phyloP scores from a whole-genome alignment of 2,329 filamentous ascomycete genomes.

The Zalaria sp. region DNA sequence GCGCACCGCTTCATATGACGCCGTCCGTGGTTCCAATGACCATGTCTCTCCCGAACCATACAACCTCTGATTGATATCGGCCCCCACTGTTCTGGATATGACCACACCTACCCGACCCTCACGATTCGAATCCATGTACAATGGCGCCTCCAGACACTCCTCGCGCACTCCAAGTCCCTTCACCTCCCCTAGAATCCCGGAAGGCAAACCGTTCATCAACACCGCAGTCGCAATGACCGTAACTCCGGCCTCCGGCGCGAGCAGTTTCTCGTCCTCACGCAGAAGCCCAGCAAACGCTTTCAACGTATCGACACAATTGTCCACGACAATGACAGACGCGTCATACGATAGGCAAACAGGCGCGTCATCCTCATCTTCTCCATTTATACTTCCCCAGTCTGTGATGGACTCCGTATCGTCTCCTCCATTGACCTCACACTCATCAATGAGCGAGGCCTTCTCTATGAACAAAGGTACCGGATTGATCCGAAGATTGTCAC shows the following conservation, averaged over 20 bases:
- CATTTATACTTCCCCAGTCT: slow-evolving; percentile 8
- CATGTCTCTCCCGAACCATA: too few relatives aligned
- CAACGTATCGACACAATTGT: slow-evolving; percentile 21
- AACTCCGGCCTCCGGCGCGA: slow-evolving; percentile 14
- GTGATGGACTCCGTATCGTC: slow-evolving; percentile 6
- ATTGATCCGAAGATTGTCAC: slow-evolving; percentile 75
- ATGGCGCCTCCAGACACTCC: background rate
- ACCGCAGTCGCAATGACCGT: slow-evolving; percentile 9
- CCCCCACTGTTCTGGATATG: background rate
- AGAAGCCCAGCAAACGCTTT: slow-evolving; percentile 25
- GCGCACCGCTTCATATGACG: too few relatives aligned
- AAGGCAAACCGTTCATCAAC: background rate
- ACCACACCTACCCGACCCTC: background rate
- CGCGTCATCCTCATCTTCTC: slow-evolving; percentile 3
- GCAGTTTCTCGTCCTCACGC: slow-evolving; percentile 21
- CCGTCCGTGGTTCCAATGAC: too few relatives aligned
- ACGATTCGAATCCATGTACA: background rate
- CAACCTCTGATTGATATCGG: too few relatives aligned
- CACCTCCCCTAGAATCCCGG: background rate
- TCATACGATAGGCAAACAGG: slow-evolving; percentile 7
- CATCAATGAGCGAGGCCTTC: slow-evolving; percentile 8
- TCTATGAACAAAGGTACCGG: slow-evolving; percentile 24
- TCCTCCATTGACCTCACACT: slow-evolving; percentile 5
- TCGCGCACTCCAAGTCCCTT: background rate
- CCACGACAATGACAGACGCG: slow-evolving; percentile 48